Conservation (phyloP, 352 stramenopile species). For the Globisporangium apiculatum region DNA sequence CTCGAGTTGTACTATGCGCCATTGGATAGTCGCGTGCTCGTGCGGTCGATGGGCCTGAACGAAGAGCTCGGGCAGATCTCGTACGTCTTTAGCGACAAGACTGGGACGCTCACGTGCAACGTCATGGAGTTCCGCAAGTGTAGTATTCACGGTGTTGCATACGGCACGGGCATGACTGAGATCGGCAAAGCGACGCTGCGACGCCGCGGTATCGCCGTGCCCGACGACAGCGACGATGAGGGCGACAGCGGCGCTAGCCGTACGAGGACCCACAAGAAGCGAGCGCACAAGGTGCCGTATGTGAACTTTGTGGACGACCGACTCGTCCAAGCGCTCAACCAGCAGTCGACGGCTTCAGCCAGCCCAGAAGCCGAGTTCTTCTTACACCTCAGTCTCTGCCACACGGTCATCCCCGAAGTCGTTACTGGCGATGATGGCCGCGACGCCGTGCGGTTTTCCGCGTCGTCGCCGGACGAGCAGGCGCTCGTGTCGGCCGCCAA, state of each 20-base stretch:
- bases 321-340: constrained; percentile 61
- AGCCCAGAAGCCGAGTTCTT: neutral
- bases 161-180: constrained; percentile 72
- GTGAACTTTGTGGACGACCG: constrained; percentile 29
- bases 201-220: neutral
- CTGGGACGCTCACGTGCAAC: constrained; percentile 97
- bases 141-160: constrained; percentile 62
- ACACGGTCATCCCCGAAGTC: constrained; percentile 20
- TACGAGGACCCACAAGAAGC: too few relatives aligned
- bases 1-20: neutral
- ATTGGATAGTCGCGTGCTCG: neutral
- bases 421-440: constrained; percentile 2
- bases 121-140: constrained; percentile 96
- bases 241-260: neutral
- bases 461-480: neutral
- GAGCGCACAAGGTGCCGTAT: neutral
- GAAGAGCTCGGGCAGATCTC: constrained; percentile 93
- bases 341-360: neutral
- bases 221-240: neutral
- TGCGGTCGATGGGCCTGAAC: constrained; percentile 70
- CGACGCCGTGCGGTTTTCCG: neutral
- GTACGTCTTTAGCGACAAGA: constrained; percentile 99
- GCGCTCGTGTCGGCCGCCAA: neutral
- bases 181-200: constrained; percentile 1
- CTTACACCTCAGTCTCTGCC: neutral